A percentile compares a stretch with the other conserved stretches of the same genome.
phyloP scores from a whole-genome alignment of 2,329 filamentous ascomycete genomes.

The Penicillium sp. region DNA sequence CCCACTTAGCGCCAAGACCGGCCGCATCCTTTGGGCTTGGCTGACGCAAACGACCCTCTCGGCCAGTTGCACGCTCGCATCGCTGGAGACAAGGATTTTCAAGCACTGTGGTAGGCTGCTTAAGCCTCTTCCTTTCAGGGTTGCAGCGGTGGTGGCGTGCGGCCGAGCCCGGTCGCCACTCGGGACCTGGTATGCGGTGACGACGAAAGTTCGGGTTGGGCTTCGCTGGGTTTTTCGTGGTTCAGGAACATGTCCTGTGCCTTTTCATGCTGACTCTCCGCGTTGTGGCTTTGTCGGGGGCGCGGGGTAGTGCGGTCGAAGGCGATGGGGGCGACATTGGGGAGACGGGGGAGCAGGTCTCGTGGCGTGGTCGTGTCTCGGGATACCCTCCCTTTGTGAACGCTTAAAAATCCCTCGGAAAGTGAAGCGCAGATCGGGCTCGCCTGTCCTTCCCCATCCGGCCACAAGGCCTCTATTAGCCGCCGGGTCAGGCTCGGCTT shows the following conservation, averaged over 20 bases:
- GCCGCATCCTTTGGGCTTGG: neutral
- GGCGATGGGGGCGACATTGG: neutral
- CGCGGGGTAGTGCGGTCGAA: neutral
- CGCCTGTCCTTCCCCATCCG: neutral
- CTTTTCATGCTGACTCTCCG: neutral
- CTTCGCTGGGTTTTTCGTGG: neutral
- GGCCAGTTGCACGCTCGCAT: neutral
- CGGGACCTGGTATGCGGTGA: neutral
- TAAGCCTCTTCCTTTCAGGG: neutral
- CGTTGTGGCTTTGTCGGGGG: neutral
- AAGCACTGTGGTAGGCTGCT: neutral
- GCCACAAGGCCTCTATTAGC: neutral
- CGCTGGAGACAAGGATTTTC: neutral
- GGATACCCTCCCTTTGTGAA: neutral
- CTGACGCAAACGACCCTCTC: neutral
- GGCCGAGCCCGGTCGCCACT: neutral
- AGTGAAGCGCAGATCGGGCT: neutral
- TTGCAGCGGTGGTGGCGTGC: neutral
- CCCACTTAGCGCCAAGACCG: neutral
- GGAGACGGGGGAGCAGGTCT: neutral
- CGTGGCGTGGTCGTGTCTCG: neutral
- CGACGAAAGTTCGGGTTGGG: neutral
- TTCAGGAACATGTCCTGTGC: neutral
- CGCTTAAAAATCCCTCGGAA: neutral
- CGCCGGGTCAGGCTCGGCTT: neutral